Evolutionary conservation across 345 rosid genomes (phyloP), one percentile per base, ranked within the genome.

Genomic region (Aegle marmelos): DNA sequence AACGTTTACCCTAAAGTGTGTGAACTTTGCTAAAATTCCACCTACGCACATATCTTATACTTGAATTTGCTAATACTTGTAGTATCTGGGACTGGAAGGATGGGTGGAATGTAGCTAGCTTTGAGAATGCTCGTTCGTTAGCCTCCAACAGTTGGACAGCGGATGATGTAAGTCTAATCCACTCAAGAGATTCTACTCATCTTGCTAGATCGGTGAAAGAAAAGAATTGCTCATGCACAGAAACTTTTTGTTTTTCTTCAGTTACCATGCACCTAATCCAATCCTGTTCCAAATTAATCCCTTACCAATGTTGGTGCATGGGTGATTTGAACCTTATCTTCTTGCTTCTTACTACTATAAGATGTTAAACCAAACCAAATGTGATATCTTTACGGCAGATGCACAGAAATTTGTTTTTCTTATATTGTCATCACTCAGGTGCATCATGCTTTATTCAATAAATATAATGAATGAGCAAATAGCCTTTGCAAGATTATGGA

Each of bases 71-170:
- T n/a, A 39, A 34, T 64, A 70, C 54, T 74, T 76, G 9, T 76
- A 94, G 99, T 75, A 72, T 96, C 53, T 96, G 97, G 97, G 89
- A 91, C 82, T 91, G 94, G 98, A 86, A 83, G 84, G 88, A 90
- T 39, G 93, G 88, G 70, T 82, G 76, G 78, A 87, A 83, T 72
- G 86, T 86, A 78, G 88, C 85, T 56, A 90, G 86, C 84, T 79
- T 96, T 34, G 88, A 88, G 78, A 93, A 94, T 71, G 95, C 98
- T 83, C 94, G 98, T 24, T 77, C 91, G 24, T 88, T 89, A 33
- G 97, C 99, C 56, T 92, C 99, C 41, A 86, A 89, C 37, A 78
- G 87, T 69, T 94, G 98, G 98, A 63, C 86, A 53, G 76, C 82
- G 68, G 97, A 91, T 79, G 88, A 89, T 72, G 99, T 94, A 81